Percentiles rank a stretch among this genome's conserved stretches.
These are phyloP conservation scores for Daldinia grandis DNA, from an alignment of 495 filamentous ascomycete species.

Conservation along the genomic window DNA sequence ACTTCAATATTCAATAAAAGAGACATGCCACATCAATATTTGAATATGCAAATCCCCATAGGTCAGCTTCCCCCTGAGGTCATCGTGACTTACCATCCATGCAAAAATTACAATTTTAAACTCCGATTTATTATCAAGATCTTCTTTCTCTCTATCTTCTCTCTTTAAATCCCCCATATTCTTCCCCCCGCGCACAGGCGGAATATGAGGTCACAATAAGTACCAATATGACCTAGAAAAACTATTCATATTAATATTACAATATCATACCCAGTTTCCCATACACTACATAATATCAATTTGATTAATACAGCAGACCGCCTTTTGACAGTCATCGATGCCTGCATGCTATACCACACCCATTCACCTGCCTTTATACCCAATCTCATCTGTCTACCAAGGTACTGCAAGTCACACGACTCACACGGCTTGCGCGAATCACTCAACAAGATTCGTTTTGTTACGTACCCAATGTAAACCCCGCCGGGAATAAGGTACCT, in stretches of 20 bases:
- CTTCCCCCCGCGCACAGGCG: conserved; percentile 5
- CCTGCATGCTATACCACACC: conserved; percentile 5
- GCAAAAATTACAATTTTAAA: neutral
- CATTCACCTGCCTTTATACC: conserved; percentile 24
- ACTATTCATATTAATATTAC: conserved; percentile 20
- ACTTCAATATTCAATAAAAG: neutral
- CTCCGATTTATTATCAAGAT: conserved; percentile 19
- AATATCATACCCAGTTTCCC: conserved; percentile 20
- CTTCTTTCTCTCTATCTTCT: conserved; percentile 7
- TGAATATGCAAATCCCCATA: neutral
- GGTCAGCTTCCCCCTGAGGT: neutral
- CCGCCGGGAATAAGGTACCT: conserved; percentile 16
- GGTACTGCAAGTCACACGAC: conserved; percentile 15
- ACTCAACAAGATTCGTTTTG: neutral
- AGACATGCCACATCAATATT: neutral
- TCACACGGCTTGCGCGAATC: neutral
- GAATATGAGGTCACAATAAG: conserved; percentile 18
- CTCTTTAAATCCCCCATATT: neutral
- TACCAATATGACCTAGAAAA: conserved; percentile 19
- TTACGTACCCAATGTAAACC: conserved; percentile 7
- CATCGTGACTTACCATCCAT: conserved; percentile 2
- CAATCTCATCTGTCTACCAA: conserved; percentile 10
- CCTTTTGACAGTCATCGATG: conserved; percentile 15
- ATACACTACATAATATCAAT: conserved; percentile 15
- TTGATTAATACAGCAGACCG: conserved; percentile 39